Evolutionary conservation across 108 stramenopile species (phyloP), one percentile per base, ranked within the genome.

Genomic region (Skeletonema grethae): DNA sequence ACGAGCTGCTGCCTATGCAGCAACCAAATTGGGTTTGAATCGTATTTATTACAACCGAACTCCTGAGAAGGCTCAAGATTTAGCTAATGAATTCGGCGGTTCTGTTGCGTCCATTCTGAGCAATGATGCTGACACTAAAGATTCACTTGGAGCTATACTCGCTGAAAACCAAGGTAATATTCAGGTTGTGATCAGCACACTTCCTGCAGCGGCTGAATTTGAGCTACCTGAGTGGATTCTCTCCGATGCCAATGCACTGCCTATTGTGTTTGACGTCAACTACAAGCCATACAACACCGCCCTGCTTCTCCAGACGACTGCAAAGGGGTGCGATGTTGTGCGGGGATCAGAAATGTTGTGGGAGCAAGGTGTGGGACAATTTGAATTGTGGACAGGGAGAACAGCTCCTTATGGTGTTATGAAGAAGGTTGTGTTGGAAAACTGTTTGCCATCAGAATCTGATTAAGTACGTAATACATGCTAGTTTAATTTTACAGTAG

Each of bases 331-430:
- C 62, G 76, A 75, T 24, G 85, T 92, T 46, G 91, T 98, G 1
- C 88, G 98, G 41, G 99, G 99, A 11, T 97, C 97, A 1, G 97
- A 98, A 71, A 98, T 99, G 99, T 81, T 99, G 5, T 95, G 96
- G 83, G 97, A 95, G 69, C 99, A 99, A 79, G 99, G 98, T 25
- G 86, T 98, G 4, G 96, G 92, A 32, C 99, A 99, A 71, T 97
- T 97, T 70, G 94, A 98, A 75, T 71, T 96, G 38, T 98, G 99
- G 98, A 95, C 94, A 4, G 84, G 82, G 32, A 61, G 97, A 61
- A 81, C 82, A 28, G 97, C 99, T 11, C 97, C 99, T 0, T 88
- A 86, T 72, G 80, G 75, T 32, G 92, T 92, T 2, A 96, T 98
- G 96, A 90, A 92, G 60, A 75, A 76, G 65, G 91, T 90, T 7